Conservation (phyloP, 768 basidiomycete genomes). For the Russula sp. region DNA sequence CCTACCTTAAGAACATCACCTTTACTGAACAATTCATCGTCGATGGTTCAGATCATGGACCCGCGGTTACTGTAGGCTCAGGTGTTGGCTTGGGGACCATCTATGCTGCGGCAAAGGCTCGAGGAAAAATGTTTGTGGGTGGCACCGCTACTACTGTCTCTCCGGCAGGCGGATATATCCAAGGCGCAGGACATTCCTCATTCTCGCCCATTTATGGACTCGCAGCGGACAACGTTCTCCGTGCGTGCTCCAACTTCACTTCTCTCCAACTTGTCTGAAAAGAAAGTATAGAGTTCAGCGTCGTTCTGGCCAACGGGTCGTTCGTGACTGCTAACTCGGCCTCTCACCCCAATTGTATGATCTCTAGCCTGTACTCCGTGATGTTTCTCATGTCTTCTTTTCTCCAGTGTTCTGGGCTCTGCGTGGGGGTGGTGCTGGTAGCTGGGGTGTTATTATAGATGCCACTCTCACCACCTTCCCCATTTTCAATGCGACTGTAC, state of each 20-base stretch:
- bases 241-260: conserved; percentile 14
- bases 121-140: conserved; percentile 32
- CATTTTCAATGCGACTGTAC: conserved; percentile 36
- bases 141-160: conserved; percentile 32
- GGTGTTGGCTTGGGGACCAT: conserved; percentile 29
- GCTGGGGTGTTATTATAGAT: conserved; percentile 41
- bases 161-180: conserved; percentile 32
- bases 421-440: conserved; percentile 33
- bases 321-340: conserved; percentile 6
- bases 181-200: conserved; percentile 33
- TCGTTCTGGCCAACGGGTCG: conserved; percentile 21
- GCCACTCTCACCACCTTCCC: conserved; percentile 40
- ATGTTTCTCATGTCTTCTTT: neutral
- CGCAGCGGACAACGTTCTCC: conserved; percentile 33
- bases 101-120: conserved; percentile 28
- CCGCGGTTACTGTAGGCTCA: conserved; percentile 32
- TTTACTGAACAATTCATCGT: conserved; percentile 34
- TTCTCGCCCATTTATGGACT: conserved; percentile 32
- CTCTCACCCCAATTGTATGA: conserved; percentile 20
- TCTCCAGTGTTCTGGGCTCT: conserved; percentile 31
- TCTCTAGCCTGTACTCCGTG: neutral
- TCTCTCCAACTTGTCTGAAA: neutral
- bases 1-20: conserved; percentile 38
- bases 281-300: conserved; percentile 4
- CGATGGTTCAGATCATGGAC: conserved; percentile 31